Evolutionary conservation across 2,329 filamentous ascomycete genomes (phyloP).

Genomic region (Xylariaceae sp.): DNA sequence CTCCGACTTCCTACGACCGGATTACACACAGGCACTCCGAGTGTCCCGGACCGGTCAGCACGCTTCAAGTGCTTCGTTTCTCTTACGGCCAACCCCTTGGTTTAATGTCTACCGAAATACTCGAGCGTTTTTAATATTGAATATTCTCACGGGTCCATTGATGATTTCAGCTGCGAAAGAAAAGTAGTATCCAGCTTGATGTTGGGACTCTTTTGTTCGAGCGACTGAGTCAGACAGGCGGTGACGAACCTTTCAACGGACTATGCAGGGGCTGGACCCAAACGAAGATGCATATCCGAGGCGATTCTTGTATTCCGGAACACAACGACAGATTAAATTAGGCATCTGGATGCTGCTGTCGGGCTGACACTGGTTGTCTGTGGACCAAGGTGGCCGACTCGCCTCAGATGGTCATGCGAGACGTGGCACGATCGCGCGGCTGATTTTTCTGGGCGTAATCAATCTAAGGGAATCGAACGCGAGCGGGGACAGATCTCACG

Average conservation of each 20-base stretch:
- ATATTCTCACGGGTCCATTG: conserved; percentile 34
- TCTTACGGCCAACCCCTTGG: conserved; percentile 33
- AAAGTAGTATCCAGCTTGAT: conserved; percentile 30
- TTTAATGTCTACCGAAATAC: conserved; percentile 43
- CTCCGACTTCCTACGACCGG: conserved; percentile 33
- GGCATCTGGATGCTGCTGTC: conserved; percentile 29
- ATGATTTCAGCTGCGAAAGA: conserved; percentile 39
- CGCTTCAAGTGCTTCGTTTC: conserved; percentile 35
- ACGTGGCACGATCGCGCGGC: conserved; percentile 30
- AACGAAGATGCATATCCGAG: conserved; percentile 20
- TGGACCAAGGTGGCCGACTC: conserved; percentile 25
- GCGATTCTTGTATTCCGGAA: conserved; percentile 28
- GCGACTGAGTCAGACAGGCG: conserved; percentile 26
- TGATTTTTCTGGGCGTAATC: conserved; percentile 20
- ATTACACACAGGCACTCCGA: conserved; percentile 8
- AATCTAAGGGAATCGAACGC: conserved; percentile 23
- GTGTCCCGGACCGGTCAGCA: conserved; percentile 20
- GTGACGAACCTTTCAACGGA: conserved; percentile 26
- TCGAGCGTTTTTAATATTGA: conserved; percentile 32
- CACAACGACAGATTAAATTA: conserved; percentile 15
- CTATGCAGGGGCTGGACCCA: conserved; percentile 27
- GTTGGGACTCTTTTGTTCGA: conserved; percentile 28
- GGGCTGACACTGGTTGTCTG: conserved; percentile 31
- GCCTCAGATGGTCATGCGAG: conserved; percentile 17
- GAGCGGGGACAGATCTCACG: conserved; percentile 30